Percentiles rank a stretch among this genome's conserved stretches.
These are phyloP conservation scores for Sungouiozyma intestinalis DNA, from an alignment of 805 yeast species.

Conservation along the genomic window DNA sequence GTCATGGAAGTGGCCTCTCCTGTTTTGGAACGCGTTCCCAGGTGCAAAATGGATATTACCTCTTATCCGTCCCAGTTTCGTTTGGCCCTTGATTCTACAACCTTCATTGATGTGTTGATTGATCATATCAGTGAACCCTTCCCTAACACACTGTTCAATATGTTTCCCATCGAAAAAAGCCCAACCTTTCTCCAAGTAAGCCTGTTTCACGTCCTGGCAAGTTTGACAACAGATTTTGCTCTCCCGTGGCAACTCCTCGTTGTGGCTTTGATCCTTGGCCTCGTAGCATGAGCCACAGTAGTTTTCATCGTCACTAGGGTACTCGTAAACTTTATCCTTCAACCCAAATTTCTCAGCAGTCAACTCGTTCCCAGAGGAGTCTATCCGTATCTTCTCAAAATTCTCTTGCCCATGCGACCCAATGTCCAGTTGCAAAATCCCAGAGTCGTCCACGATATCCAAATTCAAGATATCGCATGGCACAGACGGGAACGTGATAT, in stretches of 20 bases:
- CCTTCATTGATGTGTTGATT: slow-evolving; percentile 64
- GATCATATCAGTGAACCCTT: slow-evolving; percentile 63
- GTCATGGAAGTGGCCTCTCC: slow-evolving; percentile 70
- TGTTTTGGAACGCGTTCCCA: slow-evolving; percentile 57
- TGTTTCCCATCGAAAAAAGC: slow-evolving; percentile 81
- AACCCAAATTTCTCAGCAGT: slow-evolving; percentile 39
- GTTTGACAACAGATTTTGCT: slow-evolving; percentile 67
- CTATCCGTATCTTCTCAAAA: slow-evolving; percentile 56
- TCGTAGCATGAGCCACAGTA: slow-evolving; percentile 93
- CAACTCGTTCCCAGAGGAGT: slow-evolving; percentile 39
- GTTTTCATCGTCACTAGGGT: slow-evolving; percentile 67
- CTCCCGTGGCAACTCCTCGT: slow-evolving; percentile 23
- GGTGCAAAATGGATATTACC: slow-evolving; percentile 97
- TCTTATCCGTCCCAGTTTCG: slow-evolving; percentile 71
- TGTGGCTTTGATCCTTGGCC: slow-evolving; percentile 46
- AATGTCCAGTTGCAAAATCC: slow-evolving; percentile 70
- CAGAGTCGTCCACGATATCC: slow-evolving; percentile 83
- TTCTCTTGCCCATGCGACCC: slow-evolving; percentile 60
- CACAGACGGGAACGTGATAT: slow-evolving; percentile 68
- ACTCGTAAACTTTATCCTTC: slow-evolving; percentile 51
- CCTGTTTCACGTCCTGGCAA: slow-evolving; percentile 69
- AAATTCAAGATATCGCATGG: slow-evolving; percentile 78
- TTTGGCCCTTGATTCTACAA: slow-evolving; percentile 73
- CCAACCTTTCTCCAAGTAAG: slow-evolving; percentile 75
- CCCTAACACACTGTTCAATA: slow-evolving; percentile 86